These are phyloP conservation scores for Didymella glomerata DNA, from an alignment of 2,329 filamentous ascomycete species.

Conservation along the genomic window DNA sequence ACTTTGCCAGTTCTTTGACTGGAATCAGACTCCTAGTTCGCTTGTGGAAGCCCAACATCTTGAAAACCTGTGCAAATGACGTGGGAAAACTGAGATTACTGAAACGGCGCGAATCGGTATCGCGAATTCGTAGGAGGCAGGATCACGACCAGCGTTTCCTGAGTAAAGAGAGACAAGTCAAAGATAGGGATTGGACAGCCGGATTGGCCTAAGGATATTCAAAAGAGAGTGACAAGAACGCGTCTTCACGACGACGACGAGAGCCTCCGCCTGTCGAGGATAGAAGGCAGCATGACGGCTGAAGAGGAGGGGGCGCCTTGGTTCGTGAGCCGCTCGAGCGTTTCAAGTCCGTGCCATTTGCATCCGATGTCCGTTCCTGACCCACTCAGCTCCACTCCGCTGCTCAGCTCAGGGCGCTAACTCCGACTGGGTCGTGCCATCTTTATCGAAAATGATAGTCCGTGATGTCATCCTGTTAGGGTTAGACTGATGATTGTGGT, in stretches of 20 bases:
- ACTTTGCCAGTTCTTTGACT: slow-evolving; percentile 54
- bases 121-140: slow-evolving; percentile 15
- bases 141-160: slow-evolving; percentile 20
- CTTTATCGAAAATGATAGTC: slow-evolving; percentile 17
- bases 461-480: slow-evolving; percentile 22
- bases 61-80: slow-evolving; percentile 7
- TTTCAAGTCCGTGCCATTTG: slow-evolving; percentile 25
- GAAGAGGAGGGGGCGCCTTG: slow-evolving; percentile 17
- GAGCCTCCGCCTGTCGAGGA: slow-evolving; percentile 40
- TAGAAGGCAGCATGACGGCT: slow-evolving; percentile 27
- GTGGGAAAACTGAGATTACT: slow-evolving; percentile 6
- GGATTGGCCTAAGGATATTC: slow-evolving; percentile 33
- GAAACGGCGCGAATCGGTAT: slow-evolving; percentile 19
- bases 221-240: slow-evolving; percentile 47
- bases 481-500: slow-evolving; percentile 8
- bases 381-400: slow-evolving; percentile 18
- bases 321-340: slow-evolving; percentile 21
- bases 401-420: slow-evolving; percentile 17
- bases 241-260: slow-evolving; percentile 28
- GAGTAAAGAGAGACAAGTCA: slow-evolving; percentile 17
- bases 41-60: slow-evolving; percentile 56
- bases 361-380: slow-evolving; percentile 20
- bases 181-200: slow-evolving; percentile 41
- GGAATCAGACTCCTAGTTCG: slow-evolving; percentile 55
- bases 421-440: slow-evolving; percentile 14